Evolutionary conservation across 2,329 filamentous ascomycete genomes (phyloP).

Genomic region (Aspergillus sp.): DNA sequence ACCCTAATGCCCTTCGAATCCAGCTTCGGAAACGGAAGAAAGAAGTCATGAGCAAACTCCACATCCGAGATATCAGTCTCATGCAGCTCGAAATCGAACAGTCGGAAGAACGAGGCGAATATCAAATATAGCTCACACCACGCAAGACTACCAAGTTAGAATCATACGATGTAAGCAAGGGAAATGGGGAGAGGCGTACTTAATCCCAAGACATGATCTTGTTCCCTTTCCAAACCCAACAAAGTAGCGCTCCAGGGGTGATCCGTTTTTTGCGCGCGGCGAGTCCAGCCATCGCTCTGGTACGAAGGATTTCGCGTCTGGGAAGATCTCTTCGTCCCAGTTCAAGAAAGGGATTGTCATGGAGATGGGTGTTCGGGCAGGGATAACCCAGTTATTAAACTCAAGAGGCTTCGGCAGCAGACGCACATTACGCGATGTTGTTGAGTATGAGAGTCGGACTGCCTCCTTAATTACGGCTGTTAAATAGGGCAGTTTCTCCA

Average conservation of each 20-base stretch:
- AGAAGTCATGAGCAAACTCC: constrained; percentile 5
- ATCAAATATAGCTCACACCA: constrained; percentile 5
- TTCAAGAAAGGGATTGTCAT: constrained; percentile 6
- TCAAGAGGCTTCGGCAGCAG: not conserved
- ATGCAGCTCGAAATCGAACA: constrained; percentile 3
- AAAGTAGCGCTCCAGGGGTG: constrained; percentile 4
- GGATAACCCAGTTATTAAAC: not conserved
- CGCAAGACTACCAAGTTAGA: too few species aligned
- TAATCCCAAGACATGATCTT: constrained; percentile 2
- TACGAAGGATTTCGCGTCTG: not conserved
- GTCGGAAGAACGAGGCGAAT: not conserved
- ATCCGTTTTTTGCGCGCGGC: not conserved
- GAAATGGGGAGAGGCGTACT: not conserved
- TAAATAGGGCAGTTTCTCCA: constrained; percentile 1
- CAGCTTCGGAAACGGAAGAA: not conserved
- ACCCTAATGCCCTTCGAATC: constrained; percentile 5
- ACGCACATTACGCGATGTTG: constrained; percentile 4
- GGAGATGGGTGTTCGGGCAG: not conserved
- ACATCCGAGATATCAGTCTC: constrained; percentile 3
- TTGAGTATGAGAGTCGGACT: not conserved
- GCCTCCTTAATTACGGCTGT: constrained; percentile 4
- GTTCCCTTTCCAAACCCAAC: constrained; percentile 5
- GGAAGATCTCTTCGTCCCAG: constrained; percentile 3
- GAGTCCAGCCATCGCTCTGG: constrained; percentile 5
- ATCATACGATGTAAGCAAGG: too few species aligned